phyloP scores from a whole-genome alignment of 805 yeast genomes.

The Blastobotrys chiropterorum region DNA sequence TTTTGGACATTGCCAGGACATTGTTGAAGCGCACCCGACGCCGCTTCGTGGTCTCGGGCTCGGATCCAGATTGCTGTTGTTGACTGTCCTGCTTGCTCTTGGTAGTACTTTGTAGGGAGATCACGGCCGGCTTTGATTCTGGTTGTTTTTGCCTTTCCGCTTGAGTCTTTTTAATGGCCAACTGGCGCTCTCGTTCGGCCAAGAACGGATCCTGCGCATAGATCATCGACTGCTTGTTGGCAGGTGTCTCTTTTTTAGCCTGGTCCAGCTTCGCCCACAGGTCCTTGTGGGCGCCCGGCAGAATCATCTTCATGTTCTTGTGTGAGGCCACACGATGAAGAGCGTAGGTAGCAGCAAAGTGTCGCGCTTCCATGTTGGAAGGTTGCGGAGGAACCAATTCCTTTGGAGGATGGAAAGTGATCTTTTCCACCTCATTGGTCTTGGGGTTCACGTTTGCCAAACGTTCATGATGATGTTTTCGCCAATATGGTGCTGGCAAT shows the following conservation, averaged over 20 bases:
- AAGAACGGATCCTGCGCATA: slow-evolving; percentile 75
- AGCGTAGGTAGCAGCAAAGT: slow-evolving; percentile 84
- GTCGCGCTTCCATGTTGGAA: slow-evolving; percentile 85
- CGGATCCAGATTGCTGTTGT: neutral
- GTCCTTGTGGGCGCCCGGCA: slow-evolving; percentile 75
- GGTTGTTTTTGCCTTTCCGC: slow-evolving; percentile 13
- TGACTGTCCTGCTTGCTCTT: slow-evolving; percentile 17
- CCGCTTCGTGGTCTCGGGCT: slow-evolving; percentile 1
- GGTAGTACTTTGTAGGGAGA: neutral
- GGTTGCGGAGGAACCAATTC: slow-evolving; percentile 58
- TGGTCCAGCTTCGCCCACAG: slow-evolving; percentile 72
- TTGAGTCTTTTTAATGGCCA: slow-evolving; percentile 7
- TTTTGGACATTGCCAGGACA: slow-evolving; percentile 54
- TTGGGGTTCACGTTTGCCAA: slow-evolving; percentile 75
- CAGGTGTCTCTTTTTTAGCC: slow-evolving; percentile 45
- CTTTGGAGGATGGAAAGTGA: slow-evolving; percentile 47
- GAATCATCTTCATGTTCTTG: slow-evolving; percentile 78
- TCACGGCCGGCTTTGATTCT: slow-evolving; percentile 1
- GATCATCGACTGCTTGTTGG: slow-evolving; percentile 37
- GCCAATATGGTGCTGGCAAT: slow-evolving; percentile 33
- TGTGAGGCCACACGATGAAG: slow-evolving; percentile 71
- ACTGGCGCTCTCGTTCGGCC: slow-evolving; percentile 51
- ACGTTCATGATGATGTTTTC: slow-evolving; percentile 63
- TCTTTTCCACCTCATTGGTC: slow-evolving; percentile 56
- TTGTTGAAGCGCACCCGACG: slow-evolving; percentile 31